Evolutionary conservation across 305 asterid species (phyloP).

Genomic region (Fraxinus platypoda): DNA sequence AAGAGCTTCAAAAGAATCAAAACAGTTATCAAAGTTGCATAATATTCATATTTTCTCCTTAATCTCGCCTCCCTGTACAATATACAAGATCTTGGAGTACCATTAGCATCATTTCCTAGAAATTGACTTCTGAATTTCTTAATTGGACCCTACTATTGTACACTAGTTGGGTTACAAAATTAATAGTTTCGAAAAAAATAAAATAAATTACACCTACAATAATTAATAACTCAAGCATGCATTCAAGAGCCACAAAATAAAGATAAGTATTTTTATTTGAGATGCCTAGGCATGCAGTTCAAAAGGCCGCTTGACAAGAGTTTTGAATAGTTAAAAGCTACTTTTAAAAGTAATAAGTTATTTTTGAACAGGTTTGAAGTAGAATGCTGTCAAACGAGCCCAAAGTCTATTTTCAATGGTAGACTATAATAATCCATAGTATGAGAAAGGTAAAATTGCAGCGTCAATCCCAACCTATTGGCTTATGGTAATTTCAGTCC

Average conservation of each 20-base stretch:
- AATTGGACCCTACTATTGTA: neutral
- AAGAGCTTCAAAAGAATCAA: neutral
- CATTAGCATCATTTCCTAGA: neutral
- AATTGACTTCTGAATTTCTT: neutral
- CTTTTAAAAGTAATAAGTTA: too few relatives aligned
- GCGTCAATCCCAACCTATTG: too few relatives aligned
- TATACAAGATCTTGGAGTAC: neutral
- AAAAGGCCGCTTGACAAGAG: too few relatives aligned
- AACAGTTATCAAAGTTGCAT: neutral
- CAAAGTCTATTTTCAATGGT: too few relatives aligned
- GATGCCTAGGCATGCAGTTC: neutral
- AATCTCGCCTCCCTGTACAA: neutral
- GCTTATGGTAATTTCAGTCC: too few relatives aligned
- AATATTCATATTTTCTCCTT: neutral
- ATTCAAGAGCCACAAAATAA: neutral
- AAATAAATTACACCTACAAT: neutral
- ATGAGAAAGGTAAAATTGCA: too few relatives aligned
- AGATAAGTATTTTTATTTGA: slow-evolving; percentile 11
- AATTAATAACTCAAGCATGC: neutral
- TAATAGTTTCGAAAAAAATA: neutral
- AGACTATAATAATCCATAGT: too few relatives aligned
- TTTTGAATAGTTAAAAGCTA: too few relatives aligned
- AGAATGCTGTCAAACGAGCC: too few relatives aligned
- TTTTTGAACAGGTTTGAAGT: too few relatives aligned
- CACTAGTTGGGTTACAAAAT: neutral